phyloP scores from a whole-genome alignment of 2,329 filamentous ascomycete species.

The Cryphonectria radicalis region DNA sequence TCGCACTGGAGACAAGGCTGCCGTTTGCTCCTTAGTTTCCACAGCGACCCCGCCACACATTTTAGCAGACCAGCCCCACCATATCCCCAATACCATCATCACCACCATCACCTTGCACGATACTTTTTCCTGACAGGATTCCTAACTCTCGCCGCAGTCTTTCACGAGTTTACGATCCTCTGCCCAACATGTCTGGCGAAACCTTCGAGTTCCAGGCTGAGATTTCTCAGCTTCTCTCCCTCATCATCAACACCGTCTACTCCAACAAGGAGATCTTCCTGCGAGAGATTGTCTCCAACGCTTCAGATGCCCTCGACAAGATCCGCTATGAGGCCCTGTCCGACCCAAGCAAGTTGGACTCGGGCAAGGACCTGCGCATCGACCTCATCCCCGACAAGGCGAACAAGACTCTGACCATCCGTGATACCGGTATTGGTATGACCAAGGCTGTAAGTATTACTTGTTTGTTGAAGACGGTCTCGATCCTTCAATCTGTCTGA shows the following conservation, averaged over 20 bases:
- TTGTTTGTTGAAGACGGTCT: background rate
- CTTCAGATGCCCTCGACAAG: constrained; percentile 99
- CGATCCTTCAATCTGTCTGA: background rate
- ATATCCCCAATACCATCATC: background rate
- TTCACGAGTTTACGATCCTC: constrained; percentile 33
- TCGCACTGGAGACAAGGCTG: constrained; percentile 14
- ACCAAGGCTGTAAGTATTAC: constrained; percentile 89
- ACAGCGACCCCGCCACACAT: constrained; percentile 19
- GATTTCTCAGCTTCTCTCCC: constrained; percentile 99
- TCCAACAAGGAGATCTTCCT: constrained; percentile 99
- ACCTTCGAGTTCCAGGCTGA: constrained; percentile 99
- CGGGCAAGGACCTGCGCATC: constrained; percentile 96
- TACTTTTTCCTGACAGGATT: background rate
- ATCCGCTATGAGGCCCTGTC: constrained; percentile 98
- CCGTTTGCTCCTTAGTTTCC: constrained; percentile 13
- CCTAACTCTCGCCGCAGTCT: constrained; percentile 20
- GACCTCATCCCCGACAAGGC: constrained; percentile 99
- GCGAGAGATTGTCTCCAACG: constrained; percentile 97
- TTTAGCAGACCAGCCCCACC: background rate
- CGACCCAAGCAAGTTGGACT: constrained; percentile 95
- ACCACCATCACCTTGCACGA: background rate
- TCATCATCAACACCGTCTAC: constrained; percentile 99
- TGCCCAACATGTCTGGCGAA: constrained; percentile 77
- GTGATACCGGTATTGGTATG: constrained; percentile 99
- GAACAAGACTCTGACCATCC: constrained; percentile 96